phyloP scores from a whole-genome alignment of 768 basidiomycete species.

The Psilocybe tampanensis region DNA sequence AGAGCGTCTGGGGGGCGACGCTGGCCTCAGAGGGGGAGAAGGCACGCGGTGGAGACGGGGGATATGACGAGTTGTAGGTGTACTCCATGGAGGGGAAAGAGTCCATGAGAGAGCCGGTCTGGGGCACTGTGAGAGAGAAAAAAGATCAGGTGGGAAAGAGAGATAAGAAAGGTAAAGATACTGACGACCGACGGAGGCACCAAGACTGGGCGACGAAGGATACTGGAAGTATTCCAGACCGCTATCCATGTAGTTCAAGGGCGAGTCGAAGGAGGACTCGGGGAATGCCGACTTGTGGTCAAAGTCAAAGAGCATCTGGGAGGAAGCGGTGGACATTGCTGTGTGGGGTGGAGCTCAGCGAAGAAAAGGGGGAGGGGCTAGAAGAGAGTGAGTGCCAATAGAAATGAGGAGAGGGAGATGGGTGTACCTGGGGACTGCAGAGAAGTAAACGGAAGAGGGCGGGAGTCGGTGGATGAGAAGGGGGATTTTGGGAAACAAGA shows the following conservation, averaged over 20 bases:
- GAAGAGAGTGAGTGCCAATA: conserved; percentile 17
- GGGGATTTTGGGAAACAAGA: conserved; percentile 29
- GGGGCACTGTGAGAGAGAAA: conserved; percentile 44
- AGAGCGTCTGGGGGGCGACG: conserved; percentile 74
- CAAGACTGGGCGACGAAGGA: conserved; percentile 60
- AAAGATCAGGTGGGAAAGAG: conserved; percentile 18
- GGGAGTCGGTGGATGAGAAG: conserved; percentile 31
- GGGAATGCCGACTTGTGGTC: conserved; percentile 38
- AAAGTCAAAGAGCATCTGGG: conserved; percentile 47
- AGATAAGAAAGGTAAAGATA: no score
- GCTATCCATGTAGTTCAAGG: conserved; percentile 53
- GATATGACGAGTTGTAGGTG: conserved; percentile 53
- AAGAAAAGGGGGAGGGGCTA: conserved; percentile 23
- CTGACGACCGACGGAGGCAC: conserved; percentile 68
- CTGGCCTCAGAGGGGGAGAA: conserved; percentile 69
- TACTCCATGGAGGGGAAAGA: conserved; percentile 60
- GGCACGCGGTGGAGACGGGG: conserved; percentile 61
- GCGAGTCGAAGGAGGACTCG: conserved; percentile 49
- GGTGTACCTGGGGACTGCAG: conserved; percentile 34
- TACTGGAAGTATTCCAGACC: conserved; percentile 70
- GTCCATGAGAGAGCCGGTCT: conserved; percentile 62
- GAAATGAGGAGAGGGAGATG: conserved; percentile 26
- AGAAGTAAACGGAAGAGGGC: conserved; percentile 42
- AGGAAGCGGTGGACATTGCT: conserved; percentile 31
- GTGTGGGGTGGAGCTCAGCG: conserved; percentile 28